phyloP scores from a whole-genome alignment of 331 rosid species.

The Malus hybrid region DNA sequence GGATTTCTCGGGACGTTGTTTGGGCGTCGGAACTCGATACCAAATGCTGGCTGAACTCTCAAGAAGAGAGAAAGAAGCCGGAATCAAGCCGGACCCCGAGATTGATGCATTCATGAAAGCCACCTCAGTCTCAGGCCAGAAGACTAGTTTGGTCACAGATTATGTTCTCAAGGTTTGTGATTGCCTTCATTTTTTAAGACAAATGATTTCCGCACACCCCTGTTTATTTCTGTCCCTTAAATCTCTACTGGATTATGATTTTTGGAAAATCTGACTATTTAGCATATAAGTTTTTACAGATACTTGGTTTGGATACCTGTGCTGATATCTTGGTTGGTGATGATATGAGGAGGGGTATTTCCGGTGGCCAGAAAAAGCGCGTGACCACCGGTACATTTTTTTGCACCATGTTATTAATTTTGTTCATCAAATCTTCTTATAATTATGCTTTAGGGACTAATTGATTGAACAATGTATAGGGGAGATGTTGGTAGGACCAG shows the following conservation, averaged over 20 bases:
- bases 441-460: not conserved
- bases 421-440: not conserved
- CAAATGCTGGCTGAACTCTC: slow-evolving; percentile 60
- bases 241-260: not conserved
- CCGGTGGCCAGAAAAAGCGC: slow-evolving; percentile 45
- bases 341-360: slow-evolving; percentile 43
- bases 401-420: not conserved
- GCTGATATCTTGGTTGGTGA: slow-evolving; percentile 36
- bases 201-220: fast-evolving
- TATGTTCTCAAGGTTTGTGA: slow-evolving; percentile 62
- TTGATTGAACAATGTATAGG: slow-evolving; percentile 18
- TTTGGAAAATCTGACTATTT: not conserved
- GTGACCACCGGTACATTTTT: slow-evolving; percentile 24
- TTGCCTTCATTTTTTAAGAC: not conserved
- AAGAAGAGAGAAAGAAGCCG: slow-evolving; percentile 61
- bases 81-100: slow-evolving; percentile 72
- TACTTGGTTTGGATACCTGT: slow-evolving; percentile 41
- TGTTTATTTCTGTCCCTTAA: not conserved
- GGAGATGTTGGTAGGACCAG: slow-evolving; percentile 47
- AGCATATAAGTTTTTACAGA: slow-evolving; percentile 4
- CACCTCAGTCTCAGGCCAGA: slow-evolving; percentile 55
- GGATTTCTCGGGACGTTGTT: slow-evolving; percentile 69
- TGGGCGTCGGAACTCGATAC: slow-evolving; percentile 70
- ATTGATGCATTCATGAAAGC: slow-evolving; percentile 89
- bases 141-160: slow-evolving; percentile 66